These are phyloP conservation scores for Malus hybrid DNA, from an alignment of 331 rosid species.

Conservation along the genomic window DNA sequence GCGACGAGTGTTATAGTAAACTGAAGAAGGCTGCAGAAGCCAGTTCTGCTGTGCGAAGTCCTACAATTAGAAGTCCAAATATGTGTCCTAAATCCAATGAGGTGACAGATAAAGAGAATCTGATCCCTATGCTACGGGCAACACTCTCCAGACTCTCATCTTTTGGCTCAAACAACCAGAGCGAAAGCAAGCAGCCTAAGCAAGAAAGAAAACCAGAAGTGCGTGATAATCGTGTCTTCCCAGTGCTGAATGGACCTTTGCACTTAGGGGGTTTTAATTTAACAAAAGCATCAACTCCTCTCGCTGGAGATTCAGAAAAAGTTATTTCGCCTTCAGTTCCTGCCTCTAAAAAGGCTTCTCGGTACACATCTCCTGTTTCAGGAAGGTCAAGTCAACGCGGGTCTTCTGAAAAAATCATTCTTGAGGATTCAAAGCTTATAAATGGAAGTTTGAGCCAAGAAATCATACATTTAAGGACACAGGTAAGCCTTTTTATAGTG, in stretches of 20 bases:
- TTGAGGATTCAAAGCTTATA: slow-evolving; percentile 41
- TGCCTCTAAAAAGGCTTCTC: slow-evolving; percentile 49
- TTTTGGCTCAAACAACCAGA: slow-evolving; percentile 47
- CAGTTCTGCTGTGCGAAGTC: slow-evolving; percentile 31
- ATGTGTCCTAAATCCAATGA: slow-evolving; percentile 23
- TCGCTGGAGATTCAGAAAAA: slow-evolving; percentile 30
- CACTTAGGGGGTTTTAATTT: slow-evolving; percentile 29
- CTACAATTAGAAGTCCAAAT: slow-evolving; percentile 30
- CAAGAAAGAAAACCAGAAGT: slow-evolving; percentile 28
- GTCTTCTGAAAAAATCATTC: slow-evolving; percentile 47
- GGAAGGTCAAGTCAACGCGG: slow-evolving; percentile 48
- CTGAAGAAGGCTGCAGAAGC: slow-evolving; percentile 58
- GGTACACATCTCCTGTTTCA: slow-evolving; percentile 60
- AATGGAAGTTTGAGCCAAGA: slow-evolving; percentile 70
- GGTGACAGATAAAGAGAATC: slow-evolving; percentile 32
- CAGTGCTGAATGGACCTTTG: slow-evolving; percentile 42
- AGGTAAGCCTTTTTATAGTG: slow-evolving; percentile 42
- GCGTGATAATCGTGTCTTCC: slow-evolving; percentile 44
- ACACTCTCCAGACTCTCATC: slow-evolving; percentile 69
- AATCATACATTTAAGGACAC: slow-evolving; percentile 59
- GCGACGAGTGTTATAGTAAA: slow-evolving; percentile 71
- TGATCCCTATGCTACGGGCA: slow-evolving; percentile 42
- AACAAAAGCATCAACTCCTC: slow-evolving; percentile 38
- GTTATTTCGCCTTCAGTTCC: slow-evolving; percentile 41
- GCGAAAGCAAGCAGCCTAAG: slow-evolving; percentile 45